Conservation (phyloP, 768 basidiomycete genomes). For the Chalciporus sphaerocephalus region DNA sequence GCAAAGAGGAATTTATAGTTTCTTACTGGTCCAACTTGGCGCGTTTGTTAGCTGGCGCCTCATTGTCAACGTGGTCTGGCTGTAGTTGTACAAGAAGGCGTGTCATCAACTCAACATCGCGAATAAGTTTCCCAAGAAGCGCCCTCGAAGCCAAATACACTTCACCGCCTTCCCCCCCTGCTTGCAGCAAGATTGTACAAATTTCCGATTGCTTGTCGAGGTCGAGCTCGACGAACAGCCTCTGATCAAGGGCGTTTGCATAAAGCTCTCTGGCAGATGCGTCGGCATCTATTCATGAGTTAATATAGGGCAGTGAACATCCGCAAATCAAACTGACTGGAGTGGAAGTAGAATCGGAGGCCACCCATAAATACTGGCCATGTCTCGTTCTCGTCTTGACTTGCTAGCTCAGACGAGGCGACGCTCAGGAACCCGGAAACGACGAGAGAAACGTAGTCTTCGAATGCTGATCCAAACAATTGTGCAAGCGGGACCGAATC, state of each 20-base stretch:
- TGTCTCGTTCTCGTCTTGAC: conserved; percentile 30
- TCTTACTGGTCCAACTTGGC: conserved; percentile 60
- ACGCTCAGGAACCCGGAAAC: conserved; percentile 53
- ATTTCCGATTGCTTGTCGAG: conserved; percentile 52
- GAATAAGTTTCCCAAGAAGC: conserved; percentile 45
- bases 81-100: conserved; percentile 49
- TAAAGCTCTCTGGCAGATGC: conserved; percentile 38
- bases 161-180: conserved; percentile 44
- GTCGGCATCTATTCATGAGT: conserved; percentile 35
- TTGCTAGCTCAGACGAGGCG: conserved; percentile 42
- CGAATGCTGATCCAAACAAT: conserved; percentile 37
- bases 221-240: conserved; percentile 52
- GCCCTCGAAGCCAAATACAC: conserved; percentile 43
- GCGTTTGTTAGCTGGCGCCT: conserved; percentile 59
- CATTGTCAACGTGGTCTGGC: conserved; percentile 38
- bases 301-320: neutral
- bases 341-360: conserved; percentile 41
- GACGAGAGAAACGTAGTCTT: conserved; percentile 30
- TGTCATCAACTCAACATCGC: conserved; percentile 49
- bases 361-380: conserved; percentile 52
- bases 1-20: conserved; percentile 10
- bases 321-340: conserved; percentile 37
- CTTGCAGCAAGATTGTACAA: conserved; percentile 52
- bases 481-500: conserved; percentile 23
- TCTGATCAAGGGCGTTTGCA: conserved; percentile 44